Conservation (phyloP, 1,284 basidiomycete species). For the Ceratobasidium sp. region DNA sequence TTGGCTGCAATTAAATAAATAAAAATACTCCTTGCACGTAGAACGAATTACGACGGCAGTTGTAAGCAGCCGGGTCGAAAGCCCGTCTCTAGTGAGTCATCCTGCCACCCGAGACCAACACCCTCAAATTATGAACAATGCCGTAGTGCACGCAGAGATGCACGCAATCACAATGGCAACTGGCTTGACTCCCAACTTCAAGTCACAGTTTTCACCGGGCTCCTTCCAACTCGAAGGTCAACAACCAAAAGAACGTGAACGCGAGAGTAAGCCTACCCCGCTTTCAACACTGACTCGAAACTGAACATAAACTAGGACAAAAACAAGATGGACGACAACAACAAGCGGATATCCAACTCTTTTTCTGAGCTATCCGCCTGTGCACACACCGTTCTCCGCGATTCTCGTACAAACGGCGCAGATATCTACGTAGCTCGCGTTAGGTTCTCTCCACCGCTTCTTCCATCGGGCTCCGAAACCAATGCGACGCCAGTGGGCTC, state of each 20-base stretch:
- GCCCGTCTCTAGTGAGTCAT: constrained; percentile 61
- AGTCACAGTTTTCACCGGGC: constrained; percentile 65
- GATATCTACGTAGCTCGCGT: constrained; percentile 70
- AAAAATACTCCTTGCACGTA: not conserved
- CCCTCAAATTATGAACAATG: not conserved
- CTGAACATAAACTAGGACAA: constrained; percentile 22
- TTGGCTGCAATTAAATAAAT: not conserved
- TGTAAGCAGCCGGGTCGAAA: constrained; percentile 60
- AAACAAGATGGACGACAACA: not conserved
- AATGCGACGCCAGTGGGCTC: constrained; percentile 56
- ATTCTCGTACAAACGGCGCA: constrained; percentile 65
- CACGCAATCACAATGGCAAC: constrained; percentile 68
- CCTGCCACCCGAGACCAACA: not conserved
- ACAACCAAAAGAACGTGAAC: constrained; percentile 48
- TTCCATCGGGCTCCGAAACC: not conserved
- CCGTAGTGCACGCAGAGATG: constrained; percentile 70
- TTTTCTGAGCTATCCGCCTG: not conserved
- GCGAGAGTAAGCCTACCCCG: constrained; percentile 26
- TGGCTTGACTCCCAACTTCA: constrained; percentile 67
- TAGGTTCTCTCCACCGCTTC: constrained; percentile 60
- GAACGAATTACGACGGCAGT: constrained; percentile 67
- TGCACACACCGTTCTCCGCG: constrained; percentile 51
- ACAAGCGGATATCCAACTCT: not conserved
- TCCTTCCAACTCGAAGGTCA: constrained; percentile 29
- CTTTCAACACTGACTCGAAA: constrained; percentile 25